Evolutionary conservation across 2,329 filamentous ascomycete species (phyloP).

Genomic region (Clonostachys chloroleuca): DNA sequence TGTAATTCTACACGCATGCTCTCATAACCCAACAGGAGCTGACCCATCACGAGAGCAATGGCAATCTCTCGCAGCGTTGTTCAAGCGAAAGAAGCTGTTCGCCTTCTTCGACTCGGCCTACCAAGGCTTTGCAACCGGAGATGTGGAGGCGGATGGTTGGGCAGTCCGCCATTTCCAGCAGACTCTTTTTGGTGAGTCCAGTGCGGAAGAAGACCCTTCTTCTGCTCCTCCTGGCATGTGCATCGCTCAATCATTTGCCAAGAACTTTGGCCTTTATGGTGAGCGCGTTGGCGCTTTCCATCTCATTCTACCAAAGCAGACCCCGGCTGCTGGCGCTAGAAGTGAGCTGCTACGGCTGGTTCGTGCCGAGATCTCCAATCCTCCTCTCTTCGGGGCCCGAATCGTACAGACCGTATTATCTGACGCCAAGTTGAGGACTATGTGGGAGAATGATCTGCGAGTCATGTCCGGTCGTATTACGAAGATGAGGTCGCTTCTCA

Average conservation of each 20-base stretch:
- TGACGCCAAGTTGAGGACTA: background rate
- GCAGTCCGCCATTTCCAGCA: slow-evolving; percentile 19
- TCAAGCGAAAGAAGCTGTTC: slow-evolving; percentile 17
- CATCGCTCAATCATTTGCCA: slow-evolving; percentile 25
- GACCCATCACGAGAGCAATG: slow-evolving; percentile 26
- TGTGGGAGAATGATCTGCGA: slow-evolving; percentile 16
- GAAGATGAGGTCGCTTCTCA: slow-evolving; percentile 11
- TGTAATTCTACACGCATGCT: slow-evolving; percentile 27
- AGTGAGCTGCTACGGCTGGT: slow-evolving; percentile 1
- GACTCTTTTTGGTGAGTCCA: slow-evolving; percentile 1
- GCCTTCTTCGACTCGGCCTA: slow-evolving; percentile 30
- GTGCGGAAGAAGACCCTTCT: background rate
- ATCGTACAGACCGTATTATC: slow-evolving; percentile 4
- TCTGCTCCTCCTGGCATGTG: slow-evolving; percentile 8
- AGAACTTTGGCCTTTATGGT: slow-evolving; percentile 31
- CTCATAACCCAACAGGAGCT: slow-evolving; percentile 30
- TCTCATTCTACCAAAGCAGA: slow-evolving; percentile 2
- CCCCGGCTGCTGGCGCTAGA: background rate
- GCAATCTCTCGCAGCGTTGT: slow-evolving; percentile 19
- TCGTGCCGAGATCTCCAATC: slow-evolving; percentile 5
- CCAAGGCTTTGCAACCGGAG: slow-evolving; percentile 28
- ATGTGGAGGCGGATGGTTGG: slow-evolving; percentile 23
- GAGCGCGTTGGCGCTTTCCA: slow-evolving; percentile 21
- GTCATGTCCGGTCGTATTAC: slow-evolving; percentile 23
- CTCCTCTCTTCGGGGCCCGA: slow-evolving; percentile 3